Base-by-base conservation (phyloP, 2,329 filamentous ascomycete species). In the Podosphaera xanthii region DNA sequence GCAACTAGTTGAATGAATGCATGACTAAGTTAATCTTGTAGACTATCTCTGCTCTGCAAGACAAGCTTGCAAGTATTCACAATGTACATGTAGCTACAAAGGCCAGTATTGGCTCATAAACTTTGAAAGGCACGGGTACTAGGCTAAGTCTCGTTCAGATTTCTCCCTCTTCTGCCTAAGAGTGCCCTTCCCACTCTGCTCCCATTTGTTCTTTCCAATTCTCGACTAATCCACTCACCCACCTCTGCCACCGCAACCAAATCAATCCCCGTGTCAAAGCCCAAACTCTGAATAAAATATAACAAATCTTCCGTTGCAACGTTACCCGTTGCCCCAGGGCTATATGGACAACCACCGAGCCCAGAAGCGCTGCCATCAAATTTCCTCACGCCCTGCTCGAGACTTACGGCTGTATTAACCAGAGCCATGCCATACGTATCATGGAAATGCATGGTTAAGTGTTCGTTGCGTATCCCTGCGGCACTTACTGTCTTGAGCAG, bases 391-490 rank as follows among this genome's bases (percentile, higher is more conserved):
- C 88, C 88, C 64, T 86, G 80, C 67, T 87, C 84, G 36, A 92
- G 77, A 44, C 83, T 82, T 0, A 90, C 82, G 9, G 86, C 81
- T 4, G 83, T 83, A 68, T 94, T 94, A 6, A 88, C 83, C n/a
- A 91, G 74, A 1, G 87, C 87, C 72, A 89, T 84, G 0, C 87
- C 87, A 68, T 89, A 91, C 0, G 88, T 94, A 67, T 94, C 87
- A 70, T 94, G 88, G 67, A 94, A 91, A 70, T 94, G 88, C 72
- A 90, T 81, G 0, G 86, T 86, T 9, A 94, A 72, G 65, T 86
- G 83, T 65, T 82, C 80, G 59, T 77, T 77, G 30, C 83, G 76
- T 22, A 94, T 77, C 0, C 83, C 84, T 1, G 84, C 84, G 0
- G 80, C 77, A 7, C 75, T 71, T 70, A 88, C 72, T 59, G 82